Evolutionary conservation across 1,284 basidiomycete genomes (phyloP), one percentile per base, ranked within the genome.

Genomic region (Leccinum holopus): DNA sequence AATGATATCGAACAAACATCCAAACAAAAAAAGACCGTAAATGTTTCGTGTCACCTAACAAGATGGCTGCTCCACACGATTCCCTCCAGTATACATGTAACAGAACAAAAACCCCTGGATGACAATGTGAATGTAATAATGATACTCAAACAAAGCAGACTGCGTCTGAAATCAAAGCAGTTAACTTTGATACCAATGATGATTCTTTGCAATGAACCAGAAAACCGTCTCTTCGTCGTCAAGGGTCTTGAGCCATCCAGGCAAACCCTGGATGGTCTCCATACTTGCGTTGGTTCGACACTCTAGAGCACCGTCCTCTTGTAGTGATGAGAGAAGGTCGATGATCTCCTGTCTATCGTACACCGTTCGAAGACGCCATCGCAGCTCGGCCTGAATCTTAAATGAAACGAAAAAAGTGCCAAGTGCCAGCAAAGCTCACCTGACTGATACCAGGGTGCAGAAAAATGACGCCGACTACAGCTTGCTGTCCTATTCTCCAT

Each of bases 331-430:
- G 57, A 93, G 71, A 25, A 92, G 66, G 21, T 93, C 91, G 59
- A 81, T 77, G 39, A 90, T 75, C 73, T 95, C 92, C 67, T 89
- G 85, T 61, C 89, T 81, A 72, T 95, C 92, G 65, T 93, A 90
- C 32, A 87, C 82, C 11, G 80, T 76, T 61, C 83, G 78, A 58
- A 94, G 77, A 62, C 87, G 81, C 83, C 86, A 87, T 60, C 85
- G 82, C 57, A 94, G 76, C 68, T 88, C 86, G 16, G 78, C 76
- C 91, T 94, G 66, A 11, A 61, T 66, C 61, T 54, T 59, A 56
- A 58, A 55, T 65, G 63, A 1, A 63, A 59, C 16, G 39, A 12
- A 57, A 56, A 51, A 21, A 55, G 59, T 18, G 21, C n/a, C 16
- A 30, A 55, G 47, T 55, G 11, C 51, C 16, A 9, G 41, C 8